Evolutionary conservation across 495 filamentous ascomycete genomes (phyloP).

Genomic region (Daldinia loculata): DNA sequence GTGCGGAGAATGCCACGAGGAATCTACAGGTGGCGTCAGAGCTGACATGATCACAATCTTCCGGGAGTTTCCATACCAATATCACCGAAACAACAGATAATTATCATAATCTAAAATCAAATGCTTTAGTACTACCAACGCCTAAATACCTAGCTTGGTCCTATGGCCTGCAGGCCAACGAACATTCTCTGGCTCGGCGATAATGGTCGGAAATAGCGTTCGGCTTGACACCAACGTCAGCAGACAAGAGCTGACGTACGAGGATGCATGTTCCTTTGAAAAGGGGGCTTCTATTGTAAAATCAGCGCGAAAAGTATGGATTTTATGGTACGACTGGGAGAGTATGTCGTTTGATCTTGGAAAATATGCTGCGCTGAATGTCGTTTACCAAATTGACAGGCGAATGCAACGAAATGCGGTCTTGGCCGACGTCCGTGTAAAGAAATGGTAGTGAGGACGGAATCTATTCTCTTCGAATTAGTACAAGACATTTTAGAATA

Average conservation of each 20-base stretch:
- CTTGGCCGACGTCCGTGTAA: slow-evolving; percentile 9
- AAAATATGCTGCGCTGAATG: slow-evolving; percentile 13
- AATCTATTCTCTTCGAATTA: slow-evolving; percentile 13
- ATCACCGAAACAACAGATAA: slow-evolving; percentile 28
- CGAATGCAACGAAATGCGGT: neutral
- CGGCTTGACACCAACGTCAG: slow-evolving; percentile 19
- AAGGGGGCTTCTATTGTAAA: slow-evolving; percentile 39
- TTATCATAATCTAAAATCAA: slow-evolving; percentile 31
- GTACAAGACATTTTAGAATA: neutral
- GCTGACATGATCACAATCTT: slow-evolving; percentile 33
- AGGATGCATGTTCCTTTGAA: slow-evolving; percentile 27
- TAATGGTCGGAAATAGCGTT: slow-evolving; percentile 16
- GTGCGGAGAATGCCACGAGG: slow-evolving; percentile 7
- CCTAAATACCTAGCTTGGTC: slow-evolving; percentile 35
- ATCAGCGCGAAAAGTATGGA: slow-evolving; percentile 40
- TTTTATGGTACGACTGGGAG: slow-evolving; percentile 17
- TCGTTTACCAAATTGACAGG: slow-evolving; percentile 33
- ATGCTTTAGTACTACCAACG: slow-evolving; percentile 41
- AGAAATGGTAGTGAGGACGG: slow-evolving; percentile 9
- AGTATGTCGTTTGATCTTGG: slow-evolving; percentile 8
- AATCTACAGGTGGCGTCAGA: slow-evolving; percentile 39
- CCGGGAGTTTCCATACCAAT: slow-evolving; percentile 34
- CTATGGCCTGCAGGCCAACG: slow-evolving; percentile 23
- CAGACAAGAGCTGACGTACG: slow-evolving; percentile 10
- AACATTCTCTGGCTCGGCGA: slow-evolving; percentile 22